Base-by-base conservation (phyloP, 331 rosid species). In the Arachis monticola region DNA sequence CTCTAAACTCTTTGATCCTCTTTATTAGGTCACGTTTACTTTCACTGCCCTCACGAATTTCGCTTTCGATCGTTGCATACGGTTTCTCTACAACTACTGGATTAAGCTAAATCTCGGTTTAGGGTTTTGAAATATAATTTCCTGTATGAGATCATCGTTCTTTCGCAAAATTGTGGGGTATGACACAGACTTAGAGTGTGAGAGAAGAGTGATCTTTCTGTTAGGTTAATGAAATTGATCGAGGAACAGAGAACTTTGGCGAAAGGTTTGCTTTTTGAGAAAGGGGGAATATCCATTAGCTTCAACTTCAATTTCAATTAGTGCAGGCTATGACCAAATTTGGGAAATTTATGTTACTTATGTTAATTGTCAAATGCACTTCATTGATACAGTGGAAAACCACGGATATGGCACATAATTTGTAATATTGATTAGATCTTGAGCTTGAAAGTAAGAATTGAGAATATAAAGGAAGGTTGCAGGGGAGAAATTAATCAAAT, bases 11-110 rank as follows among this genome's bases (percentile, higher is more conserved):
- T 45, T 52, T 1, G 10, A 44, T 44, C 8, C 48, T 2, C 10
- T 53, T 53, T 46, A 51, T 82, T 72, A 73, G 61, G 73, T 73
- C 51, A 9, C 53, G 64, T 64, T 70, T 44, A 53, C 35, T 80
- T 48, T 68, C 69, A 31, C 50, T 56, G 2, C 14, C 64, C 30
- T 32, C 56, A 75, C 72, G 51, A 14, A 32, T 51, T 68, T 32
- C 31, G 4, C 47, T 68, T 35, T 51, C 45, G 6, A 56, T 75
- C 35, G 2, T 8, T n/a, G 47, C 76, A 17, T 22, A 14, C 13
- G 4, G 9, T 27, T 70, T 62, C 51, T 58, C 55, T 27, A 14
- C 10, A 67, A 57, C 72, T 42, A 35, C 1, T 4, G 45, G 65
- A 40, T 44, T n/a, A 51, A 60, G 32, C 78, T 65, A 4, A 70